Conservation (phyloP, 176 grass and related monocot species). For the Zizania latifolia region DNA sequence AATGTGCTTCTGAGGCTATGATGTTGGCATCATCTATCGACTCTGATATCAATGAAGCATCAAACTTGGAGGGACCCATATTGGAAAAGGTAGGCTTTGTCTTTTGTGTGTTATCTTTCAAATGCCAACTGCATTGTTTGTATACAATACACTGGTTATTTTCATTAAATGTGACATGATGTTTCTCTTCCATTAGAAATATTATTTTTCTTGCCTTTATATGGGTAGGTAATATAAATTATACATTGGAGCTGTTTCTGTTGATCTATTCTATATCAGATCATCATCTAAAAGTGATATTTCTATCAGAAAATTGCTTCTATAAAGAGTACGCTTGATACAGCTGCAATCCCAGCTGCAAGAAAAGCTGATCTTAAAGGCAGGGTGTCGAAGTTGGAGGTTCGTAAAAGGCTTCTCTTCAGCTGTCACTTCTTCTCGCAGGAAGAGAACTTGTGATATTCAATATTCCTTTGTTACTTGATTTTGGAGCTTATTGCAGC, state of each 20-base stretch:
- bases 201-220: not conserved
- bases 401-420: constrained; percentile 30
- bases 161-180: not conserved
- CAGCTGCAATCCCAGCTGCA: constrained; percentile 71
- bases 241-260: not conserved
- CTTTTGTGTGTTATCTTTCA: not conserved
- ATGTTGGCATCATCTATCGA: constrained; percentile 58
- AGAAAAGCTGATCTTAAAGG: constrained; percentile 82
- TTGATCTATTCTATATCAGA: not conserved
- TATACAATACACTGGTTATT: not conserved
- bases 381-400: constrained; percentile 74
- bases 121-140: not conserved
- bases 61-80: constrained; percentile 47
- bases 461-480: not conserved
- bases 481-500: constrained; percentile 1
- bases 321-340: constrained; percentile 70
- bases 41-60: constrained; percentile 48
- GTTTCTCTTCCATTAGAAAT: not conserved
- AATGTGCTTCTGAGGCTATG: constrained; percentile 57
- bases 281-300: constrained; percentile 16
- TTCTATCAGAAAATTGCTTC: constrained; percentile 74
- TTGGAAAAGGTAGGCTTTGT: constrained; percentile 65
- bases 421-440: not conserved
- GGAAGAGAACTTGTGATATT: not conserved
- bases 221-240: not conserved